Evolutionary conservation across 2,329 filamentous ascomycete species (phyloP), one percentile per base, ranked within the genome.

Genomic region (Phaeophleospora eucalypticola): DNA sequence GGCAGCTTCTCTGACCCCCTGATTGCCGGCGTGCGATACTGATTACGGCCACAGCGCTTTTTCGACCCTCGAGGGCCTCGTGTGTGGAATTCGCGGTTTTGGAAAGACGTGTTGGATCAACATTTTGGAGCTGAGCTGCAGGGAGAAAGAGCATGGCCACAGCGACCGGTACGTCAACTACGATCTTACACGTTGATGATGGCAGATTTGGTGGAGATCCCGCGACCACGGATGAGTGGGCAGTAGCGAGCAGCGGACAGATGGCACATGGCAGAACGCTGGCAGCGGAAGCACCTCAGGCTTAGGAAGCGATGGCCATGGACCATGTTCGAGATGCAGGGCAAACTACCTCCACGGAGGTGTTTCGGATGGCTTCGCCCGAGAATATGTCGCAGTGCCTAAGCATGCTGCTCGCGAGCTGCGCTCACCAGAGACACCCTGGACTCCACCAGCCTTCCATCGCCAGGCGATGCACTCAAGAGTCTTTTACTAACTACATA

Each of bases 61-160:
- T 39, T 39, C 37, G 37, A 20, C 8, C 18, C 12, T 20, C 12
- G 14, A 21, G 18, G 4, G 6, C n/a, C 14, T 18, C 24, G 37
- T 39, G 37, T 20, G 37, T 39, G 37, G 37, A 24, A 21, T 17
- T 15, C 9, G 37, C 19, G 20, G 9, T 24, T 19, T 39, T 39
- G 37, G 37, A 39, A 20, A 39, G 19, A 10, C 37, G 21, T 39
- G 18, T 39, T 39, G 37, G 37, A 39, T 15, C 7, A 24, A 4
- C 37, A 21, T 9, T 20, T 21, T 14, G 21, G 37, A n/a, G n/a
- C 10, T 14, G 27, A 41, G 36, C 19, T 41, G 45, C 40, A 34
- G 38, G 41, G 47, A 41, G 54, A 50, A 42, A 41, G 47, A 49
- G 44, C 19, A 57, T 57, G 54, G 54, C 54, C 27, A 57, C 54